phyloP scores from a whole-genome alignment of 495 filamentous ascomycete species.

The Penicillium flavigenum region DNA sequence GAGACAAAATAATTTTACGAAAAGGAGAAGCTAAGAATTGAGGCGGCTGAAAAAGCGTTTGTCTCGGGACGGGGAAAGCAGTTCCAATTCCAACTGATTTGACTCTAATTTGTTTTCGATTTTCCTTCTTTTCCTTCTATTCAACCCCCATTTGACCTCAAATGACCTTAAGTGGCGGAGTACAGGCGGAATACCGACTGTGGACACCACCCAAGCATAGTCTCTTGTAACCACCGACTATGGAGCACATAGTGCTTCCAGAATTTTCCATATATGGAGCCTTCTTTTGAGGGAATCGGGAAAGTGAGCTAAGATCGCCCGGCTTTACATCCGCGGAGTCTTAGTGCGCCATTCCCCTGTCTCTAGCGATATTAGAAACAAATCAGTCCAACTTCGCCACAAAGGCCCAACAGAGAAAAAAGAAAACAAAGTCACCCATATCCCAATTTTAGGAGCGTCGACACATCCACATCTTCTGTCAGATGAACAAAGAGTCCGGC shows the following conservation, averaged over 20 bases:
- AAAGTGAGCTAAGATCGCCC: slow-evolving; percentile 24
- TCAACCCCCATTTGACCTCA: neutral
- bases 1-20: neutral
- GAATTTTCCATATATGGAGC: slow-evolving; percentile 27
- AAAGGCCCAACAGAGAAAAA: neutral
- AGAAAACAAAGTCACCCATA: neutral
- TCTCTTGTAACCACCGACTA: neutral
- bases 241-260: slow-evolving; percentile 25
- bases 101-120: neutral
- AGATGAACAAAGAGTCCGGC: slow-evolving; percentile 9
- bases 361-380: neutral
- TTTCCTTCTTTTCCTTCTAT: neutral
- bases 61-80: slow-evolving; percentile 10
- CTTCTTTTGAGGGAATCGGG: slow-evolving; percentile 5
- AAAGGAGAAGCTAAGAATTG: slow-evolving; percentile 8
- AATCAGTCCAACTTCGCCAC: slow-evolving; percentile 1
- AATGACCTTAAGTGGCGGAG: slow-evolving; percentile 5
- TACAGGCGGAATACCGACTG: slow-evolving; percentile 12
- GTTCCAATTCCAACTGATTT: slow-evolving; percentile 1
- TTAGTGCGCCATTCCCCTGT: slow-evolving; percentile 16
- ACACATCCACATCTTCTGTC: slow-evolving; percentile 9
- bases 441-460: slow-evolving; percentile 7
- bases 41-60: slow-evolving; percentile 11
- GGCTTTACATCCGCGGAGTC: slow-evolving; percentile 31
- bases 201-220: slow-evolving; percentile 7